These are phyloP conservation scores for Entomophthora muscae DNA, from an alignment of 371 early-diverging fungal species.

Conservation along the genomic window DNA sequence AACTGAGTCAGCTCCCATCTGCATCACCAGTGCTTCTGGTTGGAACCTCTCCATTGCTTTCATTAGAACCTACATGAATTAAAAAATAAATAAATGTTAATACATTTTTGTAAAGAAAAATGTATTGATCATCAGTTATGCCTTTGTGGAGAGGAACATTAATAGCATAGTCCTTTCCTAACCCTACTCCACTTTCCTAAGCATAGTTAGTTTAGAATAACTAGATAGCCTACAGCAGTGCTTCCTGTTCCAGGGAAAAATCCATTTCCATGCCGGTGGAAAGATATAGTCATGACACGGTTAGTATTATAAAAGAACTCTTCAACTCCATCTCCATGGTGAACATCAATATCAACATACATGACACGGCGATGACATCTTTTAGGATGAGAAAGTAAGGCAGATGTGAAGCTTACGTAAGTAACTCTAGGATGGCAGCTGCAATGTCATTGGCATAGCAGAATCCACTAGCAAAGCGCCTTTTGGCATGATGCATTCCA, in stretches of 20 bases:
- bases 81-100: constrained; percentile 22
- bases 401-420: constrained; percentile 23
- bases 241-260: constrained; percentile 91
- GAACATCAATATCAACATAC: constrained; percentile 91
- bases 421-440: constrained; percentile 65
- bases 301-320: constrained; percentile 84
- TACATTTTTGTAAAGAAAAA: constrained; percentile 75
- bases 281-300: constrained; percentile 80
- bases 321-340: constrained; percentile 94
- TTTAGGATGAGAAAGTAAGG: constrained; percentile 11
- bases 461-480: constrained; percentile 81
- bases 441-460: constrained; percentile 96
- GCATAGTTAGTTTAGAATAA: constrained; percentile 33
- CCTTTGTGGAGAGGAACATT: constrained; percentile 97
- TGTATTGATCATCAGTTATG: constrained; percentile 89
- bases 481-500: constrained; percentile 91
- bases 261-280: constrained; percentile 86
- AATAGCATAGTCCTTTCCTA: constrained; percentile 83
- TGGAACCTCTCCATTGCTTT: constrained; percentile 76
- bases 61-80: background rate
- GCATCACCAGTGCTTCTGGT: constrained; percentile 66
- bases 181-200: constrained; percentile 61
- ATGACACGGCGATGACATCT: constrained; percentile 57
- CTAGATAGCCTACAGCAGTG: constrained; percentile 40
- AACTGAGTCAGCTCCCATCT: constrained; percentile 70